Base-by-base conservation (phyloP, 768 basidiomycete species). In the Russula lepida region DNA sequence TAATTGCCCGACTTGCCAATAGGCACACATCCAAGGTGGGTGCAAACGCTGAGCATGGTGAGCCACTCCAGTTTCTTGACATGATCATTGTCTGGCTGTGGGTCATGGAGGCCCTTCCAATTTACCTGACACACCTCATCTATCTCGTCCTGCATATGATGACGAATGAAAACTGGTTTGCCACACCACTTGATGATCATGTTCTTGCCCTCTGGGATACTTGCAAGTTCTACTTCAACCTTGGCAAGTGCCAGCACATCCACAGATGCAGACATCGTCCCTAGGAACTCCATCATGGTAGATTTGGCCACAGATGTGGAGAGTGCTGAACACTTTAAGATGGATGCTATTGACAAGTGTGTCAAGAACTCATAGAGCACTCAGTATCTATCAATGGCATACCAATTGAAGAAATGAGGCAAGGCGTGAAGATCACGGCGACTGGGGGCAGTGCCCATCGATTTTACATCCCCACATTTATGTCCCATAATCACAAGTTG, bases 151-250 rank as follows among this genome's bases (percentile, higher is more conserved):
- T 80, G 69, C 15, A 97, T 99, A 70, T 97, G 85, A 79, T 99
- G 97, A 67, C 97, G 85, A 73, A 99, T 93, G 81, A 98, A 98
- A 57, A 99, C 97, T 66, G 97, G 97, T 81, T 99, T 99, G 74
- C 97, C 97, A 71, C 97, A 89, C 97, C 97, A 99, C 79, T 98
- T 94, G 78, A 95, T 90, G 75, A 95, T 85, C 68, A 88, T 89
- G 72, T 95, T 95, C 83, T 94, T 95, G 74, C 94, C 94, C 81
- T 98, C 93, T 39, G 97, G 97, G 70, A 99, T 98, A 63, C 75
- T 78, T 57, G 77, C 75, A 63, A 99, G 84, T 41, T 95, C 92
- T 62, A 99, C 85, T 76, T 99, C 97, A 64, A 98, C 92, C 79
- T 98, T 98, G 63, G 97, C 97, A 66, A 98, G 81, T 52, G 97